phyloP scores from a whole-genome alignment of 306 rosid genomes.

The Purshia tridentata region DNA sequence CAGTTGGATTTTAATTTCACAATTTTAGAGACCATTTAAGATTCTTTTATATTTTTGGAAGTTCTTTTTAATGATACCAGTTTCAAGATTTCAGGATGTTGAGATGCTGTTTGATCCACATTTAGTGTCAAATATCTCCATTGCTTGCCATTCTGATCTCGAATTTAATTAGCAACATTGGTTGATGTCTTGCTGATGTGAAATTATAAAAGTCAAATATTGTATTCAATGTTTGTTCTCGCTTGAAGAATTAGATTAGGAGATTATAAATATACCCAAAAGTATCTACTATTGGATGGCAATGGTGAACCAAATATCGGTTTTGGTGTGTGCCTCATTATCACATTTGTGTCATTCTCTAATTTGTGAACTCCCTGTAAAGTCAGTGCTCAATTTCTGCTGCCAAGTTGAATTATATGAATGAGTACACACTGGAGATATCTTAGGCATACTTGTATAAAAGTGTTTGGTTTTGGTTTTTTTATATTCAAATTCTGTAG shows the following conservation, averaged over 20 bases:
- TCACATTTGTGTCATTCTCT: neutral
- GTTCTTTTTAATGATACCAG: neutral
- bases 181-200: neutral
- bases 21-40: neutral
- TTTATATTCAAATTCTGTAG: conserved; percentile 30
- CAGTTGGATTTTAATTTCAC: neutral
- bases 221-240: neutral
- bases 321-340: neutral
- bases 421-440: neutral
- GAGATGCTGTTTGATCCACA: too few relatives aligned
- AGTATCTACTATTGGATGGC: too few relatives aligned
- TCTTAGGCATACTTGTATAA: neutral
- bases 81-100: neutral
- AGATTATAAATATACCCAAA: neutral
- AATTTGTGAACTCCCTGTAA: neutral
- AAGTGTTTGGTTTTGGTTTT: neutral
- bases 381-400: neutral
- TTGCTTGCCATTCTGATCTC: neutral
- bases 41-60: neutral
- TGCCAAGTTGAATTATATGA: neutral
- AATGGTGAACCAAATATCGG: neutral
- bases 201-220: neutral
- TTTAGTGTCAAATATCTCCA: too few relatives aligned
- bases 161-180: neutral
- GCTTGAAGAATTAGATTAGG: neutral